A percentile compares a stretch with the other conserved stretches of the same genome.
phyloP scores from a whole-genome alignment of 1,284 basidiomycete genomes.

The Ceratobasidium sp. region DNA sequence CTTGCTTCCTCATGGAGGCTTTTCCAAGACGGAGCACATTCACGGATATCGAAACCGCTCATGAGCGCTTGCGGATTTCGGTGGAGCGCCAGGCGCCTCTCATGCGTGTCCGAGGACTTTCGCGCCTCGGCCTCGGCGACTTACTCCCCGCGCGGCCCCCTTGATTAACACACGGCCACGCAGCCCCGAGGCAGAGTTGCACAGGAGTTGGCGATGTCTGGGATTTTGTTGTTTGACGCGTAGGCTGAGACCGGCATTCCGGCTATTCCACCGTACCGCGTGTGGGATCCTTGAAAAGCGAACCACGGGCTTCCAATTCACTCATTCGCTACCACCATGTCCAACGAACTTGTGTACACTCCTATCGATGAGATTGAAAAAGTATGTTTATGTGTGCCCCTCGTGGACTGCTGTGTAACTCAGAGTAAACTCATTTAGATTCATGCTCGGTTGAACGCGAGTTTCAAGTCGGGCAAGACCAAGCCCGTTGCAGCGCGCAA shows the following conservation, averaged over 20 bases:
- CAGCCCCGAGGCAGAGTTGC: background rate
- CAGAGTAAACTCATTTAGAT: conserved; percentile 27
- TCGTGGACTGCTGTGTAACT: background rate
- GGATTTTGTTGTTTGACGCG: background rate
- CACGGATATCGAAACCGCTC: too few relatives aligned
- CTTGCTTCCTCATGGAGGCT: too few relatives aligned
- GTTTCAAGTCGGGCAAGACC: conserved; percentile 58
- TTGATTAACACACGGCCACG: too few relatives aligned
- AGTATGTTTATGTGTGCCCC: conserved; percentile 11
- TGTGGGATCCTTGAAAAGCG: background rate
- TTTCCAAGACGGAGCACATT: too few relatives aligned
- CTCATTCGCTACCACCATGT: conserved; percentile 16
- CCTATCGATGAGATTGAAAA: conserved; percentile 46
- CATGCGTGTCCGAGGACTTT: background rate
- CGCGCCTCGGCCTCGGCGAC: too few relatives aligned
- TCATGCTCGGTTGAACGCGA: conserved; percentile 54
- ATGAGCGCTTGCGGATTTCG: too few relatives aligned
- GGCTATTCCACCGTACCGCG: background rate
- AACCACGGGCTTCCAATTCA: background rate
- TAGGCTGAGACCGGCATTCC: conserved; percentile 10
- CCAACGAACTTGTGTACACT: conserved; percentile 39
- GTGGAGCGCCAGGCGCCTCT: too few relatives aligned
- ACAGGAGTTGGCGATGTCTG: background rate
- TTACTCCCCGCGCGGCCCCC: too few relatives aligned
- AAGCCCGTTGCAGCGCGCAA: conserved; percentile 59